Percentiles rank a stretch among this genome's conserved stretches.
phyloP scores from a whole-genome alignment of 768 basidiomycete genomes.

The Hericium rajendrae region DNA sequence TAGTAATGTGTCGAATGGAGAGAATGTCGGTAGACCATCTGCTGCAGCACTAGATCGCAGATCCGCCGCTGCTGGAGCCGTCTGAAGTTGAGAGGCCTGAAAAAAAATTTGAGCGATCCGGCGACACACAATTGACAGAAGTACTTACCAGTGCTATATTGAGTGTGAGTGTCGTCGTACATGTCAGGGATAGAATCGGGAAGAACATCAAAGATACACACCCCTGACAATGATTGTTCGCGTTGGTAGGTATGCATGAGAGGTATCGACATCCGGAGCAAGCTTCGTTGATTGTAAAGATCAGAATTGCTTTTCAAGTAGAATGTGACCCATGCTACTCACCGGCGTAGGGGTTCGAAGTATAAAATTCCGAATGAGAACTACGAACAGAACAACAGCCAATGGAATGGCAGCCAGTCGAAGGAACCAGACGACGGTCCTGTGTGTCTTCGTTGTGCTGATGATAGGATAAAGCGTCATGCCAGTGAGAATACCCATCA shows the following conservation, averaged over 20 bases:
- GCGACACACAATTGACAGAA: background rate
- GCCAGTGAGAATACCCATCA: constrained; percentile 76
- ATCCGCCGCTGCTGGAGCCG: background rate
- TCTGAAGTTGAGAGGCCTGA: background rate
- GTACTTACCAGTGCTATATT: background rate
- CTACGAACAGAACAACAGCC: constrained; percentile 69
- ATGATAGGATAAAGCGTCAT: constrained; percentile 87
- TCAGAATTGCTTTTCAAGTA: background rate
- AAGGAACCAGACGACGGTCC: constrained; percentile 59
- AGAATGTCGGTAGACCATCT: too few species aligned
- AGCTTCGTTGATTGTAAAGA: constrained; percentile 34
- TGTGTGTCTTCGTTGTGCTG: constrained; percentile 66
- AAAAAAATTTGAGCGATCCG: background rate
- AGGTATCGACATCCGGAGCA: constrained; percentile 85
- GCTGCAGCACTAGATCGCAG: background rate
- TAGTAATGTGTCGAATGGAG: too few species aligned
- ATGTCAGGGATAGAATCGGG: background rate
- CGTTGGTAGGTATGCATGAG: constrained; percentile 74
- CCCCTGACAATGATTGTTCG: constrained; percentile 59
- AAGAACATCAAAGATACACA: constrained; percentile 20
- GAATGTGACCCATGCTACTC: constrained; percentile 18
- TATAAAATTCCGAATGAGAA: constrained; percentile 88
- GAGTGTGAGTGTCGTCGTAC: background rate
- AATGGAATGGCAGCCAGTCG: constrained; percentile 68
- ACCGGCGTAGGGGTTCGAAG: constrained; percentile 77